Evolutionary conservation across 495 filamentous ascomycete species (phyloP), one percentile per base, ranked within the genome.

Genomic region (Sphaerosporella brunnea): DNA sequence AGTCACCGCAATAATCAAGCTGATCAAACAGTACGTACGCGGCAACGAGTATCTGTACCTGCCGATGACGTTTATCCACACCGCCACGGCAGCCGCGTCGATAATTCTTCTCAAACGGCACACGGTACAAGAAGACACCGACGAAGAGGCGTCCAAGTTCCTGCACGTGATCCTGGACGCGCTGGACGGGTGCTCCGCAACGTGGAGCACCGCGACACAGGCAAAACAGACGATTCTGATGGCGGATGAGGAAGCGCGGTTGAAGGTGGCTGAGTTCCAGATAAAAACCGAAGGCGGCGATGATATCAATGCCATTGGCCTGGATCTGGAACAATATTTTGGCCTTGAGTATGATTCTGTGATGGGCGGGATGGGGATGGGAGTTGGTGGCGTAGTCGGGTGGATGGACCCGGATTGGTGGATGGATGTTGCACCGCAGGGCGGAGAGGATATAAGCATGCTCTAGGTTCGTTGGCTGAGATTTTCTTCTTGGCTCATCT

Each of bases 31-130:
- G 25, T 64, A 59, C 37, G 47, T 51, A 8, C 49, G 54, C 19
- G 52, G 57, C 39, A 60, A 64, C 48, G 48, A 55, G 15, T 62
- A 52, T 23, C 47, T 42, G 23, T 48, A 53, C 43, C 48, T 64
- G 16, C 62, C 62, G 2, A 37, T 64, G 7, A 60, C 60, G 13
- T 62, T 64, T 34, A 49, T 63, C 4, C 62, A 64, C 48, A 63
- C 58, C 20, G 50, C 59, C 19, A 61, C 61, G 3, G 58, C 61
- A 1, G 58, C 62, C 2, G 56, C 62, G 2, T 56, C 55, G 10
- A 53, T 59, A 9, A 54, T 64, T 13, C 40, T 64, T 11, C 59
- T 64, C 59, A 55, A 52, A 28, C 58, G 56, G 11, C 57, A 56
- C 30, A 40, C 63, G 9, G 45, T 58, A 4, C 37, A 51, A n/a